Conservation (phyloP, 2,329 filamentous ascomycete species). For the Fusarium solani-melongenae region DNA sequence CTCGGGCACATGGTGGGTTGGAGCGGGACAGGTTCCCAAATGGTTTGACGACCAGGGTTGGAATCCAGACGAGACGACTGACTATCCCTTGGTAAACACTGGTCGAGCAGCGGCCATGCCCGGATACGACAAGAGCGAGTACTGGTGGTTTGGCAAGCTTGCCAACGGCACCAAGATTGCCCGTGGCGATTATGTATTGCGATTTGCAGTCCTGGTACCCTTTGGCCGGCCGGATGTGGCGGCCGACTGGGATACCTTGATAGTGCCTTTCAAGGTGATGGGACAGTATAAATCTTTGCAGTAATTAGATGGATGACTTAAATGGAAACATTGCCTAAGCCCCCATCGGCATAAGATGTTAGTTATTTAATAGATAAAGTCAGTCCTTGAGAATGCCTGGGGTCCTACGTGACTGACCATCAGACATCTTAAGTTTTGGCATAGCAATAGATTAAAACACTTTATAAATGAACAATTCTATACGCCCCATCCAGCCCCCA, state of each 20-base stretch:
- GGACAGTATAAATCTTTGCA: background rate
- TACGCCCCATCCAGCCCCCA: background rate
- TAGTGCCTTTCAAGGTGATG: background rate
- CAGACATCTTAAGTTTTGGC: too few species aligned
- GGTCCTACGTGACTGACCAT: too few species aligned
- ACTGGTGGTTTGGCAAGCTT: slow-evolving; percentile 9
- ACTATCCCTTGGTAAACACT: background rate
- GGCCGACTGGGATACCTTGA: background rate
- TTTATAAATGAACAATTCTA: background rate
- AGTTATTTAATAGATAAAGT: background rate
- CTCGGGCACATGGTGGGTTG: slow-evolving; percentile 5
- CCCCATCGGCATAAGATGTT: background rate
- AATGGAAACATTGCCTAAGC: background rate
- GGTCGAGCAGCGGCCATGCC: background rate
- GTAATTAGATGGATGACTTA: background rate
- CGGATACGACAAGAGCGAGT: background rate
- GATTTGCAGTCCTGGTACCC: background rate
- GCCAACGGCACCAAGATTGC: background rate
- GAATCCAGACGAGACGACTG: background rate
- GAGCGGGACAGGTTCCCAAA: background rate
- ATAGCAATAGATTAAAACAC: background rate
- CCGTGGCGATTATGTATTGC: background rate
- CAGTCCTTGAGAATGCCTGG: too few species aligned
- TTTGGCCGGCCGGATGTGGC: background rate
- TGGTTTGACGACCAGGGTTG: background rate